Evolutionary conservation across 805 yeast species (phyloP).

Genomic region (Wickerhamomyces bovis): DNA sequence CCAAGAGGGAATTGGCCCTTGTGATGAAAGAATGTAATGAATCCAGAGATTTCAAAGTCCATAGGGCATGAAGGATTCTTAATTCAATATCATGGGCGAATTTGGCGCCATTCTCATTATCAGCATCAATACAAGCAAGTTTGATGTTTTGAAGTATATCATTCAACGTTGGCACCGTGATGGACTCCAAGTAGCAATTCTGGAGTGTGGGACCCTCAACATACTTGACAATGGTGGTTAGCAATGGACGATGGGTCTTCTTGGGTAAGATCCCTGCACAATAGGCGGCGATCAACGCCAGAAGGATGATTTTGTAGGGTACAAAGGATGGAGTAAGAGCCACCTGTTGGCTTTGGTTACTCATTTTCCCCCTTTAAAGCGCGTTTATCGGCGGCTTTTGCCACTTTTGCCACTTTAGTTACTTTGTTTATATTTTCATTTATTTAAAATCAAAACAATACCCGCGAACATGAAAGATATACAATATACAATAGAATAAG

Average conservation of each 20-base stretch:
- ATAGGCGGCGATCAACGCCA: constrained; percentile 42
- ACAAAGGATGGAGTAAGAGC: constrained; percentile 38
- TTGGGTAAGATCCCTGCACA: constrained; percentile 36
- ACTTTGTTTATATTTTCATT: too few species aligned
- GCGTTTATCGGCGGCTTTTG: background rate
- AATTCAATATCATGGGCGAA: constrained; percentile 26
- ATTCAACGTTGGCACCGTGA: constrained; percentile 29
- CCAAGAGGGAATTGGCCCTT: constrained; percentile 27
- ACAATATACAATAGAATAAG: too few species aligned
- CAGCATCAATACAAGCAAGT: constrained; percentile 14
- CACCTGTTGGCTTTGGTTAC: constrained; percentile 2
- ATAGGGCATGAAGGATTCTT: constrained; percentile 31
- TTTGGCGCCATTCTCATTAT: constrained; percentile 15
- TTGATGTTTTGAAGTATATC: constrained; percentile 26
- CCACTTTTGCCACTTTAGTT: background rate
- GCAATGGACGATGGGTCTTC: constrained; percentile 31
- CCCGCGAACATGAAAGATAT: too few species aligned
- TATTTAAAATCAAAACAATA: too few species aligned
- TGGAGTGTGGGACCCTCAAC: constrained; percentile 30
- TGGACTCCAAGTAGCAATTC: constrained; percentile 11
- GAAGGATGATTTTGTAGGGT: constrained; percentile 48
- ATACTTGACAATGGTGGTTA: constrained; percentile 37
- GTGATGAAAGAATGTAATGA: constrained; percentile 35
- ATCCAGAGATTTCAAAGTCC: constrained; percentile 46
- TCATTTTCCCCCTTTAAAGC: background rate